Base-by-base conservation (phyloP, 768 basidiomycete genomes). In the Amanita exitialis region DNA sequence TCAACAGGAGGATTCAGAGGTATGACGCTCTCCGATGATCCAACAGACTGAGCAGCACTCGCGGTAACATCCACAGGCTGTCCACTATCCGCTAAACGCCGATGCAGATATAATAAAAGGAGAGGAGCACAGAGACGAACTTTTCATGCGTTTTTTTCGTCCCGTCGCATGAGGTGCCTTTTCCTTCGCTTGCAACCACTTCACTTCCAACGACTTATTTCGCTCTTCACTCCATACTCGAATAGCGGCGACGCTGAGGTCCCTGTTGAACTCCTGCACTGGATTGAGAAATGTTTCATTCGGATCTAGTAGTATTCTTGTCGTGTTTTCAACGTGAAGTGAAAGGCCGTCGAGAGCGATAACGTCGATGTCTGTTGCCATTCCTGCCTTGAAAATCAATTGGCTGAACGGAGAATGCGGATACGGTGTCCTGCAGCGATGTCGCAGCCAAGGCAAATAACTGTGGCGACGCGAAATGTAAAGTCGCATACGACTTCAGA, bases 221-320 rank as follows among this genome's bases (percentile, higher is more conserved):
- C 78, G 47, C 50, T 82, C 71, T 59, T 93, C 86, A 53, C 87
- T 85, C 92, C 92, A 99, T 3, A 83, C 80, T 27, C 82, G 75
- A 51, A 99, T 97, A 56, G 86, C 87, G 18, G 92, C 90, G 38
- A 97, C 83, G 56, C 89, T 92, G 42, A 90, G 65, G 67, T 99
- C 96, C 35, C 96, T 77, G 68, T 99, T 99, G 74, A 96, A 99
- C 66, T 99, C 91, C 63, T 99, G 96, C 10, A 97, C 86, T 5
- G 96, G 95, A 62, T 99, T 99, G 54, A 98, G 69, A 66, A 99
- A 99, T 2, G 94, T 90, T 52, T 88, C 86, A 55, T 90, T 87
- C 6, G 77, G 73, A 4, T 83, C 80, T 20, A 93, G 72, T 50
- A 96, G 75, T 61, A 97, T 87, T 60, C 79, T 80, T 0, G 88